Evolutionary conservation across 768 basidiomycete genomes (phyloP).

Genomic region (Asterophora parasitica): DNA sequence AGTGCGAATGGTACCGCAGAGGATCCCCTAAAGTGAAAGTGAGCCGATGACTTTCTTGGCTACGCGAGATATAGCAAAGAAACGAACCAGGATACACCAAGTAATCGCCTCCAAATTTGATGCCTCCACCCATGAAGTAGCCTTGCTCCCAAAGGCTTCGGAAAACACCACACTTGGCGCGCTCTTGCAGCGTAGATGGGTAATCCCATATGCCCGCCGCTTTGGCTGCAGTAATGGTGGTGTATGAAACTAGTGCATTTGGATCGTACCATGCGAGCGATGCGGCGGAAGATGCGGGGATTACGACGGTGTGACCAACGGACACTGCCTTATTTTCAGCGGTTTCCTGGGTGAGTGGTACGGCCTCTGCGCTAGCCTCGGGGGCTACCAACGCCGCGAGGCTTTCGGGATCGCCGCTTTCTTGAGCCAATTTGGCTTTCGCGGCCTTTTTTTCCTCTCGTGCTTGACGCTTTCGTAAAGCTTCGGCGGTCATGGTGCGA

Average conservation of each 20-base stretch:
- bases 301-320: slow-evolving; percentile 41
- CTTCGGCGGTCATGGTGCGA: slow-evolving; percentile 54
- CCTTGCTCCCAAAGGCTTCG: slow-evolving; percentile 77
- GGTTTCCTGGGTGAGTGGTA: slow-evolving; percentile 2
- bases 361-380: not conserved
- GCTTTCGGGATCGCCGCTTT: slow-evolving; percentile 3
- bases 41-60: not conserved
- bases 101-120: slow-evolving; percentile 96
- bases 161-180: slow-evolving; percentile 78
- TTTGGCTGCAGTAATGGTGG: slow-evolving; percentile 55
- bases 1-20: slow-evolving; percentile 94
- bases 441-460: slow-evolving; percentile 46
- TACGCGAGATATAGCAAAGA: not conserved
- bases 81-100: slow-evolving; percentile 88
- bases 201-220: slow-evolving; percentile 74
- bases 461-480: slow-evolving; percentile 66
- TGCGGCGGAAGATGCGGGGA: slow-evolving; percentile 67
- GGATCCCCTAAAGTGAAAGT: slow-evolving; percentile 66
- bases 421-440: slow-evolving; percentile 14
- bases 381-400: slow-evolving; percentile 5
- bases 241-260: slow-evolving; percentile 33
- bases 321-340: slow-evolving; percentile 4
- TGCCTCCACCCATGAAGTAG: slow-evolving; percentile 82
- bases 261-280: slow-evolving; percentile 66
- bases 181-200: slow-evolving; percentile 58